Percentiles rank a stretch among this genome's conserved stretches.
Evolutionary conservation across 257 asterid genomes (phyloP).

Genomic region (Echium plantagineum): DNA sequence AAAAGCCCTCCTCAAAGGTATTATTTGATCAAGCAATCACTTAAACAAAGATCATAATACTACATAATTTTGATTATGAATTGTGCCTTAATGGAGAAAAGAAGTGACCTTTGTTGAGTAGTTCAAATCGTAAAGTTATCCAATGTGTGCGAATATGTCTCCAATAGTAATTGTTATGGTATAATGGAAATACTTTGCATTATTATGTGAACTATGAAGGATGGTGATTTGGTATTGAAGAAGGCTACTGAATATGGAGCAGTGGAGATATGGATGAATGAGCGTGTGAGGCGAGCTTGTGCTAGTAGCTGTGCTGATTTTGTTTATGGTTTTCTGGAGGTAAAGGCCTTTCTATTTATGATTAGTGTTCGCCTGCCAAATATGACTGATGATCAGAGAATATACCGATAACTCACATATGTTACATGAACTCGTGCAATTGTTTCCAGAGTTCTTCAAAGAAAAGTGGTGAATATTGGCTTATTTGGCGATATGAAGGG

Average conservation of each 20-base stretch:
- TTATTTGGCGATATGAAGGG: slow-evolving; percentile 89
- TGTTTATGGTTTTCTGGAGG: slow-evolving; percentile 87
- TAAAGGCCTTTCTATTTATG: slow-evolving; percentile 18
- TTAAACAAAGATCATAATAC: not conserved
- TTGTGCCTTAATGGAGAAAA: not conserved
- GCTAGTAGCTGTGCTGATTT: slow-evolving; percentile 93
- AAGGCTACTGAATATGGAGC: slow-evolving; percentile 95
- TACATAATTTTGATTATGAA: not conserved
- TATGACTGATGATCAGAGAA: not conserved
- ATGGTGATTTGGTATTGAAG: slow-evolving; percentile 69
- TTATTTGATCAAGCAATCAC: slow-evolving; percentile 2
- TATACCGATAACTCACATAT: not conserved
- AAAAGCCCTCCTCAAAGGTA: slow-evolving; percentile 57
- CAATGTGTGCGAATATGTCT: not conserved
- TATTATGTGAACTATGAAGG: slow-evolving; percentile 24
- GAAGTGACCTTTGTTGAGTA: not conserved
- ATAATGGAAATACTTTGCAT: slow-evolving; percentile 8
- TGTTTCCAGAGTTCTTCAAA: slow-evolving; percentile 63
- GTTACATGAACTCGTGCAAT: not conserved
- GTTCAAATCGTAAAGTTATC: not conserved
- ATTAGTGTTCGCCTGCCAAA: not conserved
- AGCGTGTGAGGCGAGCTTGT: slow-evolving; percentile 91
- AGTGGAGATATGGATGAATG: slow-evolving; percentile 99
- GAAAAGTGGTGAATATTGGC: slow-evolving; percentile 85
- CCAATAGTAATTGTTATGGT: not conserved